phyloP scores from a whole-genome alignment of 179 eudicot species.

The Beta macrorhiza region DNA sequence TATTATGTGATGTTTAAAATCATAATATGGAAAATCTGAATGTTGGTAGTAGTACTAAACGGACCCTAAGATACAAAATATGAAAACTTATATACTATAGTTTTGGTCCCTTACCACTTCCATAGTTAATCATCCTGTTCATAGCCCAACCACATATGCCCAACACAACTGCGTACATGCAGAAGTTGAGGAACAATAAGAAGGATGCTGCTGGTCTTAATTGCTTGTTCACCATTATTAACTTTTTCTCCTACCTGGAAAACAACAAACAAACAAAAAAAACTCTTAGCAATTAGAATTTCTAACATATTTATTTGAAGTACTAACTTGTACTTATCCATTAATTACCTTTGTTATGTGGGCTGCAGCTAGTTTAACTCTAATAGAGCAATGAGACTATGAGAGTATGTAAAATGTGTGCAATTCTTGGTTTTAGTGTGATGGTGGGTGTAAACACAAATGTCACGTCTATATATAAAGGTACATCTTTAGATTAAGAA shows the following conservation, averaged over 20 bases:
- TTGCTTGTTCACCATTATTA: constrained; percentile 49
- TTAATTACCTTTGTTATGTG: background rate
- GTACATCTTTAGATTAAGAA: background rate
- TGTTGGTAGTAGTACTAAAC: too few species aligned
- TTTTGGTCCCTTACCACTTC: constrained; percentile 29
- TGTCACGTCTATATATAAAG: constrained; percentile 12
- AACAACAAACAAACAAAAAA: background rate
- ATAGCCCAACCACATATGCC: constrained; percentile 79
- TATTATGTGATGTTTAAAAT: too few species aligned
- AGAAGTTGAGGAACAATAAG: constrained; percentile 72
- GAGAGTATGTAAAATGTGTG: background rate
- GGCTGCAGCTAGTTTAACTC: background rate
- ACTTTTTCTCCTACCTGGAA: background rate
- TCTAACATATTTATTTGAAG: background rate
- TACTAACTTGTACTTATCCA: background rate
- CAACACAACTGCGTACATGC: constrained; percentile 67
- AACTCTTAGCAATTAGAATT: background rate
- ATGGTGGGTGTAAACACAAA: background rate
- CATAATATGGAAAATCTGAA: too few species aligned
- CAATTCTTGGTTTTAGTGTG: background rate
- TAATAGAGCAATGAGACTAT: background rate
- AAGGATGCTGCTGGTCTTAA: constrained; percentile 53
- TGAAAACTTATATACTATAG: too few species aligned
- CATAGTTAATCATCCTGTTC: constrained; percentile 62
- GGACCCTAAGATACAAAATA: too few species aligned